Evolutionary conservation across 2,329 filamentous ascomycete species (phyloP).

Genomic region (Dothiorella sarmentorum): DNA sequence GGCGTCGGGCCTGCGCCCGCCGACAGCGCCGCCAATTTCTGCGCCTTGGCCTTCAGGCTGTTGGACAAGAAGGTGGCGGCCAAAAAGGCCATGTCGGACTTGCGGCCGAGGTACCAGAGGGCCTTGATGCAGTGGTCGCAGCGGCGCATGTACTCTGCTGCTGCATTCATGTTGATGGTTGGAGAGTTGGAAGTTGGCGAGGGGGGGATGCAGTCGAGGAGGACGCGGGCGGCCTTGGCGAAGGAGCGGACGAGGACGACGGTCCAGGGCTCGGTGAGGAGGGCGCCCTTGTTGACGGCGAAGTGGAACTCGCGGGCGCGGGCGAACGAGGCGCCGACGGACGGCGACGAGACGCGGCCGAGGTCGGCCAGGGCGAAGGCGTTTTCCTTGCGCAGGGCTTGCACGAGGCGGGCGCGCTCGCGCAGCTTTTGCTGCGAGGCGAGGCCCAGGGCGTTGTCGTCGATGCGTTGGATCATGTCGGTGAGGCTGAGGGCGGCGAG

Average conservation of each 20-base stretch:
- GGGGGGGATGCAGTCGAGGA: conserved; percentile 32
- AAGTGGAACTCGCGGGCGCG: conserved; percentile 49
- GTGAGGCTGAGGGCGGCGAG: conserved; percentile 54
- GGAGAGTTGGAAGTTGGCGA: neutral
- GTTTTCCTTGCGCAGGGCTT: conserved; percentile 43
- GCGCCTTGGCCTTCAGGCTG: conserved; percentile 25
- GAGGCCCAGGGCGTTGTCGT: conserved; percentile 35
- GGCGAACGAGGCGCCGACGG: conserved; percentile 27
- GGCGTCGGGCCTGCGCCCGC: neutral
- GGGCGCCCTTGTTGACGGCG: conserved; percentile 52
- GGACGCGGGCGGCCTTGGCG: conserved; percentile 44
- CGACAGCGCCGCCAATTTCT: neutral
- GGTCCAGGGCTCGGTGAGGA: conserved; percentile 61
- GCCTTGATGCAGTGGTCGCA: conserved; percentile 52
- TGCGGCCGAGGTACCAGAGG: conserved; percentile 54
- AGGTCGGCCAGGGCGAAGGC: conserved; percentile 49
- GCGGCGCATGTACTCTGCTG: conserved; percentile 33
- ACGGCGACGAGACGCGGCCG: conserved; percentile 45
- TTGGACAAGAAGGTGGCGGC: conserved; percentile 39
- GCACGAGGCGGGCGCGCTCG: conserved; percentile 33
- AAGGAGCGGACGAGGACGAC: conserved; percentile 54
- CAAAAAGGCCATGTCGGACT: conserved; percentile 51
- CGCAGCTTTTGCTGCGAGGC: conserved; percentile 28
- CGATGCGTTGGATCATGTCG: conserved; percentile 52
- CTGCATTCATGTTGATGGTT: conserved; percentile 11